Base-by-base conservation (phyloP, 768 basidiomycete genomes). In the Infundibulicybe gibba region DNA sequence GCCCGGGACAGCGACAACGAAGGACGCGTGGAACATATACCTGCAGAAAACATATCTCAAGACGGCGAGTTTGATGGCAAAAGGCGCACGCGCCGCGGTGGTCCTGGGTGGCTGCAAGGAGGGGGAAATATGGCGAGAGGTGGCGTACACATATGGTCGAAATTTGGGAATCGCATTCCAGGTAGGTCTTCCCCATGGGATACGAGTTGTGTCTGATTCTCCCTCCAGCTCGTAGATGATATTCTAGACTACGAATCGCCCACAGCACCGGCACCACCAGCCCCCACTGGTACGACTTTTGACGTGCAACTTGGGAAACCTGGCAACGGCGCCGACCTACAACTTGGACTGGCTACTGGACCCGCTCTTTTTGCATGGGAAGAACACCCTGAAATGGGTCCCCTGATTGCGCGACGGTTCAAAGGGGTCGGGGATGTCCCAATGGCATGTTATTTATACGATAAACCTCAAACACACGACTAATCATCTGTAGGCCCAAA, bases 91-190 rank as follows among this genome's bases (percentile, higher is more conserved):
- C 9, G 88, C 89, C 12, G 82, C 90, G 0, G 92, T 92, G 10
- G 84, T 95, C 2, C 74, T 98, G 0, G 95, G 94, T 2, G 95
- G 95, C 17, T 87, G 77, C 48, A 72, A 66, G 48, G 83, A 90
- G 57, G 90, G 87, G 6, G 94, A 97, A 58, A 65, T 86, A 8
- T 88, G 90, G 76, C 94, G 92, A 64, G 94, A 97, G 61, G 79
- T 87, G 21, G 95, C 95, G n/a, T 98, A 97, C 67, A 91, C 90
- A 3, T 97, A 94, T 66, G 94, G 94, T 2, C 71, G 92, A 49
- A 94, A 97, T 65, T 63, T 97, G 20, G 94, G 94, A 0, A 90
- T 97, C 47, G 94, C 94, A 3, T 97, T 97, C 70, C 94, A 97
- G 79, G 93, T 93, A 52, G 45, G 72, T 64, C 21, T 16, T 11